These are phyloP conservation scores for Ustilago hordei DNA, from an alignment of 1,284 basidiomycete genomes.

Conservation along the genomic window DNA sequence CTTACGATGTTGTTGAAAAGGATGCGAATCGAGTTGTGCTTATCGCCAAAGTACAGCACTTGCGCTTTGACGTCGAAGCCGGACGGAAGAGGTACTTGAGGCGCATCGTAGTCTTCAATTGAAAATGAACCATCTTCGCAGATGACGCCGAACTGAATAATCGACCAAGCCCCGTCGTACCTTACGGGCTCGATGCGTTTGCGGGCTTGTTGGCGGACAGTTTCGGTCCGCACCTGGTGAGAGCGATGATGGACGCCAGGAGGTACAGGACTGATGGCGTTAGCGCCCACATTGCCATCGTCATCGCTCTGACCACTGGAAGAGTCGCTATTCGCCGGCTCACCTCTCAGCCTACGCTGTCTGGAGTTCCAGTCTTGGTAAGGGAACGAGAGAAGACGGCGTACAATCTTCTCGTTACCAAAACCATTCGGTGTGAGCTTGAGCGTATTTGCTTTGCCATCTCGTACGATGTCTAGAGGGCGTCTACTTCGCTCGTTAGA, in stretches of 20 bases:
- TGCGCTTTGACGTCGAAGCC: slow-evolving; percentile 27
- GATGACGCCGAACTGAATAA: slow-evolving; percentile 37
- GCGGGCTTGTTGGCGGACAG: not conserved
- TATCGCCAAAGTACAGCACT: slow-evolving; percentile 30
- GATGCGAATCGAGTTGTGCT: slow-evolving; percentile 30
- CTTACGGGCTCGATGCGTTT: slow-evolving; percentile 5
- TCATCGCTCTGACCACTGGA: slow-evolving; percentile 7
- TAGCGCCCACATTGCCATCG: not conserved
- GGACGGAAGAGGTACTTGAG: slow-evolving; percentile 11
- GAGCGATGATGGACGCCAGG: not conserved
- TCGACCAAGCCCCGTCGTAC: slow-evolving; percentile 20
- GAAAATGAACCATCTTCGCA: slow-evolving; percentile 43
- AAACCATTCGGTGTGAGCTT: slow-evolving; percentile 29
- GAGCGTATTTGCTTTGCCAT: slow-evolving; percentile 15
- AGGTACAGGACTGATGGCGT: not conserved
- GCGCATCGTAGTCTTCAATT: slow-evolving; percentile 34
- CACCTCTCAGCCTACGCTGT: slow-evolving; percentile 10
- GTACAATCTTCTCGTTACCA: slow-evolving; percentile 13
- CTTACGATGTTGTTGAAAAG: slow-evolving; percentile 41
- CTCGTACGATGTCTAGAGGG: slow-evolving; percentile 16
- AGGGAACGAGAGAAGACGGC: slow-evolving; percentile 14
- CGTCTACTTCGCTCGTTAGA: slow-evolving; percentile 3
- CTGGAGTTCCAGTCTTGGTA: slow-evolving; percentile 25
- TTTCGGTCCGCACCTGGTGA: slow-evolving; percentile 3
- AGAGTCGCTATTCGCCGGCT: not conserved